A percentile compares a stretch with the other conserved stretches of the same genome.
Conservation (phyloP, 352 stramenopile genomes). For the Pelagophyceae sp. region DNA sequence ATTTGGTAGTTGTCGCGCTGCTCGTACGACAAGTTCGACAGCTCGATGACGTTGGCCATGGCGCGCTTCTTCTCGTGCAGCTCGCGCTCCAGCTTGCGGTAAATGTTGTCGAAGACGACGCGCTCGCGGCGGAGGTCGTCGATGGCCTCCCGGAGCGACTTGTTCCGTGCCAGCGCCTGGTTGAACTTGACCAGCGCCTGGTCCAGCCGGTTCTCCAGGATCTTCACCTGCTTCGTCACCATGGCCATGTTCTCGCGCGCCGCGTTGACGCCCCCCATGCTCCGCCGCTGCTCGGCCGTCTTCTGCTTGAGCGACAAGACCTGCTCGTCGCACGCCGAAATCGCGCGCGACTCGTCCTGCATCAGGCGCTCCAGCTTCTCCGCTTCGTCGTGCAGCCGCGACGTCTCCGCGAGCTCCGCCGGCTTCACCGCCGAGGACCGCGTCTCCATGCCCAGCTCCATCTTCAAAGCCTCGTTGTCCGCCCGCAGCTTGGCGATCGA, state of each 20-base stretch:
- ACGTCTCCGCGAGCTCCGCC: conserved; percentile 66
- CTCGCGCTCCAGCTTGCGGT: conserved; percentile 71
- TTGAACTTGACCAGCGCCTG: conserved; percentile 95
- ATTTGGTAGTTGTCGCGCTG: conserved; percentile 82
- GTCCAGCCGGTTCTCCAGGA: conserved; percentile 91
- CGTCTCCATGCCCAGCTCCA: conserved; percentile 73
- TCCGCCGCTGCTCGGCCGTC: conserved; percentile 69
- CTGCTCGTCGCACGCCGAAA: conserved; percentile 69
- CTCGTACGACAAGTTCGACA: conserved; percentile 86
- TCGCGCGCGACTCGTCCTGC: conserved; percentile 61
- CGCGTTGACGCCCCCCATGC: conserved; percentile 90
- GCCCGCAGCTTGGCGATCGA: conserved; percentile 71
- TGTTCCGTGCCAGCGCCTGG: conserved; percentile 82
- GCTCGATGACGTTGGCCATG: conserved; percentile 87
- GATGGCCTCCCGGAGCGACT: conserved; percentile 76
- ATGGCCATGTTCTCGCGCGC: conserved; percentile 86
- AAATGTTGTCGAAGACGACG: conserved; percentile 88
- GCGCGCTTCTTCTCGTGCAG: conserved; percentile 86
- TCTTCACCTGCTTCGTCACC: conserved; percentile 87
- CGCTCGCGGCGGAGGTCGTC: conserved; percentile 81
- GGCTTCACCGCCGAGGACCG: conserved; percentile 67
- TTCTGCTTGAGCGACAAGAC: conserved; percentile 50
- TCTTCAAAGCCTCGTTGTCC: conserved; percentile 60
- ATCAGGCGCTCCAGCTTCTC: conserved; percentile 74
- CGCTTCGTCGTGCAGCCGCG: conserved; percentile 69